Conservation (phyloP, 805 yeast genomes). For the Nadsonia fulvescens region DNA sequence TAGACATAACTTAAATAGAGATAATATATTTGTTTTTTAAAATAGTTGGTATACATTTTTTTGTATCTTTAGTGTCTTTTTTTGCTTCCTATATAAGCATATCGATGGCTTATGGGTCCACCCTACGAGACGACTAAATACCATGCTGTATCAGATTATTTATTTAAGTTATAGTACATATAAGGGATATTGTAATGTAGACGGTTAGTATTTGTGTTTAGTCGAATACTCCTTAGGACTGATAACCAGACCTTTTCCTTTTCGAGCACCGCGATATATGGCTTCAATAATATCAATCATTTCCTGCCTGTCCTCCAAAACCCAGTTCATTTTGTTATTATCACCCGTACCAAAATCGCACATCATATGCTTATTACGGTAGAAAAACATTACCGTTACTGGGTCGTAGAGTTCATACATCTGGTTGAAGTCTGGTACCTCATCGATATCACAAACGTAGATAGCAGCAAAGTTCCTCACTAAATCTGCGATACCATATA, state of each 20-base stretch:
- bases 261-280: constrained; percentile 75
- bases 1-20: too few relatives aligned
- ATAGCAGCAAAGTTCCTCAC: constrained; percentile 76
- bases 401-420: constrained; percentile 88
- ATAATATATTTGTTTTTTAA: too few relatives aligned
- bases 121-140: too few relatives aligned
- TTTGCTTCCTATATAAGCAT: too few relatives aligned
- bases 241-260: constrained; percentile 81
- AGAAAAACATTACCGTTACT: constrained; percentile 84
- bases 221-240: constrained; percentile 39
- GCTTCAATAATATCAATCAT: constrained; percentile 82
- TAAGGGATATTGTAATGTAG: too few relatives aligned
- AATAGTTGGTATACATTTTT: too few relatives aligned
- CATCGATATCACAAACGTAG: constrained; percentile 73
- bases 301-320: constrained; percentile 64
- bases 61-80: too few relatives aligned
- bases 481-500: constrained; percentile 64
- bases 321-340: constrained; percentile 81
- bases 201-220: constrained; percentile 10
- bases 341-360: constrained; percentile 98
- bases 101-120: too few relatives aligned
- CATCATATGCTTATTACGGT: constrained; percentile 86
- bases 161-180: too few relatives aligned
- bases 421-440: constrained; percentile 78
- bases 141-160: too few relatives aligned